Conservation (phyloP, 257 asterid genomes). For the Paulownia fortunei region DNA sequence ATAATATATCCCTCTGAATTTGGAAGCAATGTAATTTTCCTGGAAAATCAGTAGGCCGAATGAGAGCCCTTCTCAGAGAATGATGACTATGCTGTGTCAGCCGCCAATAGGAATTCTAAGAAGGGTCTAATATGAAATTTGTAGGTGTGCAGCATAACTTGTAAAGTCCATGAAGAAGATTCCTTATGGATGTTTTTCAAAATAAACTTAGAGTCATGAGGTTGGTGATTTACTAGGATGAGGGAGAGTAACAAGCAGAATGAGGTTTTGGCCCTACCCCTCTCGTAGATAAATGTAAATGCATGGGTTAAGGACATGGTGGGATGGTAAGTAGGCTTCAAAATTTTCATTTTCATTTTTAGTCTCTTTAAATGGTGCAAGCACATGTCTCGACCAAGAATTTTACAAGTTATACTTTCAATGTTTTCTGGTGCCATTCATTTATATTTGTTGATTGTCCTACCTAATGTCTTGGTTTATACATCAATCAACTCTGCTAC, state of each 20-base stretch:
- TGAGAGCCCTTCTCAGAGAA: not conserved
- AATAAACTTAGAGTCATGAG: conserved; percentile 17
- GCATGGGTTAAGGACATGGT: conserved; percentile 10
- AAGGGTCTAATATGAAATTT: conserved; percentile 13
- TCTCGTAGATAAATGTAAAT: not conserved
- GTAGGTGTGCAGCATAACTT: conserved; percentile 25
- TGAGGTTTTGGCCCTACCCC: not conserved
- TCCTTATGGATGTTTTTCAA: conserved; percentile 11
- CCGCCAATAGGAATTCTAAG: conserved; percentile 11
- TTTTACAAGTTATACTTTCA: not conserved
- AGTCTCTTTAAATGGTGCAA: not conserved
- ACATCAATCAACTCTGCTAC: not conserved
- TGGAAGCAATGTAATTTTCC: not conserved
- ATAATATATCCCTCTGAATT: not conserved
- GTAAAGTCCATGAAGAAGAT: not conserved
- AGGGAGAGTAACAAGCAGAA: conserved; percentile 9
- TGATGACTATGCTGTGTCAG: conserved; percentile 8
- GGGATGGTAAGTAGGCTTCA: conserved; percentile 16
- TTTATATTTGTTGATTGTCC: not conserved
- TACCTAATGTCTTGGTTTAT: not conserved
- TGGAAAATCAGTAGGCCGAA: not conserved
- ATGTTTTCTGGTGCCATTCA: not conserved
- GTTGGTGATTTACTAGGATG: conserved; percentile 19
- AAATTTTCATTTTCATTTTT: not conserved
- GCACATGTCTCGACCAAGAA: not conserved